Base-by-base conservation (phyloP, 75 land plant species). In the Ceratopteris richardii region DNA sequence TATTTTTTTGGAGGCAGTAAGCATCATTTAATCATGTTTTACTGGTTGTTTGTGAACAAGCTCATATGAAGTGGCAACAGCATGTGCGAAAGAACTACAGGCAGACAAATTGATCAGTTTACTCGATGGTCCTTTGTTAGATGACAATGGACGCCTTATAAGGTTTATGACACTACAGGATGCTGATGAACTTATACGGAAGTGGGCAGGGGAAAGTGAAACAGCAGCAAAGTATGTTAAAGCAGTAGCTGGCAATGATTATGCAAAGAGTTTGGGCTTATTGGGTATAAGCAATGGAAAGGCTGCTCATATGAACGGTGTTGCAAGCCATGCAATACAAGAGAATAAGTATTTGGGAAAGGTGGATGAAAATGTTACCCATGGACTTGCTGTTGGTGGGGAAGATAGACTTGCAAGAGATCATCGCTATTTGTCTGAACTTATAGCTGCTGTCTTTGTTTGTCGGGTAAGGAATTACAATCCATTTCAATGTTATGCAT, bases 11-110 rank as follows among this genome's bases (percentile, higher is more conserved):
- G n/a, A n/a, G n/a, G n/a, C n/a, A n/a, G n/a, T n/a, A n/a, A n/a
- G n/a, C n/a, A n/a, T n/a, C n/a, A n/a, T n/a, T n/a, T n/a, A n/a
- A n/a, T n/a, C n/a, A n/a, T n/a, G n/a, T n/a, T n/a, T n/a, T n/a
- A n/a, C n/a, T n/a, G n/a, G n/a, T n/a, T n/a, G n/a, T n/a, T n/a
- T n/a, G n/a, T n/a, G n/a, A n/a, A n/a, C n/a, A n/a, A 95, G 99
- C 77, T 87, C 97, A 30, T 95, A 90, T 78, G 99, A 95, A 72
- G 97, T 95, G 24, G 97, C 99, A 43, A 95, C 99, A 29, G 96
- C 99, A 26, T 95, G 99, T 84, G 99, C 99, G 12, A 72, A 80
- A 46, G 92, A 93, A 25, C 72, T 95, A 58, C 78, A 80, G 52
- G 99, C 99, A 10, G 93, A 90, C 26, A 95, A 95, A 64, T 74